These are phyloP conservation scores for Gymnopilus dilepis DNA, from an alignment of 768 basidiomycete genomes.

Conservation along the genomic window DNA sequence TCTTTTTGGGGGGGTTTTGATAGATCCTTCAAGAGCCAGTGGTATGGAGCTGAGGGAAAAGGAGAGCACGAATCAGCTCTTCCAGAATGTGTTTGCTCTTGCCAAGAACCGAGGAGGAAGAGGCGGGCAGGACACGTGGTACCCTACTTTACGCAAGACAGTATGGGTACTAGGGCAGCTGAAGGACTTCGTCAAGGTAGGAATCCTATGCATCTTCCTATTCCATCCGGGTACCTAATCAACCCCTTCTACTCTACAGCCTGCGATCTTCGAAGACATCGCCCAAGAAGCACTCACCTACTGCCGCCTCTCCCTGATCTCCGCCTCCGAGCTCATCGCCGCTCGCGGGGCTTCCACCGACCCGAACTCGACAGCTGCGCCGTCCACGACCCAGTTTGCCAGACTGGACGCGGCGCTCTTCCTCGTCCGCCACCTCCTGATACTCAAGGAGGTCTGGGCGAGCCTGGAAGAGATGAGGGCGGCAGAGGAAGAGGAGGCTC, in stretches of 20 bases:
- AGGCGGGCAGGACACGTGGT: constrained; percentile 85
- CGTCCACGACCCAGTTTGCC: constrained; percentile 43
- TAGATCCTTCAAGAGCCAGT: constrained; percentile 17
- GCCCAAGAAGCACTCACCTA: constrained; percentile 90
- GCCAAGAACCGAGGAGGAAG: constrained; percentile 22
- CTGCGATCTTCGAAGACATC: constrained; percentile 95
- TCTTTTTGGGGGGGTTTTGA: too few species aligned
- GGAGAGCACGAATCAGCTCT: constrained; percentile 69
- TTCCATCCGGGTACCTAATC: neutral
- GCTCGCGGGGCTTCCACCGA: constrained; percentile 42
- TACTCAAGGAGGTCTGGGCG: constrained; percentile 88
- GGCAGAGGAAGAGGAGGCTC: constrained; percentile 35
- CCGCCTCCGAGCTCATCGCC: constrained; percentile 71
- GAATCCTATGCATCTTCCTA: constrained; percentile 22
- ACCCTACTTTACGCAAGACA: constrained; percentile 85
- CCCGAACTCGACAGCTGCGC: constrained; percentile 64
- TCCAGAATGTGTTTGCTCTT: constrained; percentile 65
- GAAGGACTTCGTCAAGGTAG: constrained; percentile 90
- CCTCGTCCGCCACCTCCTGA: constrained; percentile 86
- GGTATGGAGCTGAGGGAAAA: constrained; percentile 64
- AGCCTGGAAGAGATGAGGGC: constrained; percentile 62
- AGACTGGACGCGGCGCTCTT: constrained; percentile 82
- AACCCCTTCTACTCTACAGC: constrained; percentile 49
- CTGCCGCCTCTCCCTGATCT: constrained; percentile 80
- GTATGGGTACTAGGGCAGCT: constrained; percentile 92